Base-by-base conservation (phyloP, 495 filamentous ascomycete species). In the Glonium stellatum region DNA sequence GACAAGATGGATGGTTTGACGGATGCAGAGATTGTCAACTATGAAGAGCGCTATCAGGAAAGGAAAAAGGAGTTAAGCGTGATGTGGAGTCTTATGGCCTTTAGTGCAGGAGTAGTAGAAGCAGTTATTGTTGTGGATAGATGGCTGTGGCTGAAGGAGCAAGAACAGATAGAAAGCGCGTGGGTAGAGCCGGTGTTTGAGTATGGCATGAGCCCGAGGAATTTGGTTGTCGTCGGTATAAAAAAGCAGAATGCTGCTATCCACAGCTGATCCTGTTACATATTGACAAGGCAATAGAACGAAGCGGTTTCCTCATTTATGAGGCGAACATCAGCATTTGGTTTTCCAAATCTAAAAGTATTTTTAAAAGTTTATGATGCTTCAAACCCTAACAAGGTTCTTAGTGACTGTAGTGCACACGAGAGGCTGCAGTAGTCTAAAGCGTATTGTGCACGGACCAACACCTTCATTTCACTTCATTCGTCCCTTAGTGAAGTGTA, bases 131-230 rank as follows among this genome's bases (percentile, higher is more conserved):
- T 96, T 37, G 84, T 90, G 35, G 93, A 98, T 77, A 77, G 93
- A 44, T 97, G 89, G 90, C 77, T 89, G 55, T 98, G 87, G 73
- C 76, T 98, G 58, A 83, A 76, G 48, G 92, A 98, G 69, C 86
- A 95, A 64, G 65, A 71, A 19, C 61, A 64, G 27, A 66, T 78
- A 31, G 54, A 64, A 27, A 76, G 81, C 23, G 76, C 80, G 18
- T 98, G 93, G 93, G 91, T 96, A 34, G 90, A 97, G 73, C 77
- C 86, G 19, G 90, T 96, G 0, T 97, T 97, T 74, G 90, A 93
- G 61, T 97, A 95, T 73, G 72, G 75, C n/a, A 70, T 85, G 73
- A 97, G 90, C 72, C 95, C 87, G 37, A 80, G 91, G 64, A 98
- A 95, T 73, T 72, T 92, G 67, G 93, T 88, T 47, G 87, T 95